Conservation (phyloP, 306 rosid species). For the Alnus glutinosa region DNA sequence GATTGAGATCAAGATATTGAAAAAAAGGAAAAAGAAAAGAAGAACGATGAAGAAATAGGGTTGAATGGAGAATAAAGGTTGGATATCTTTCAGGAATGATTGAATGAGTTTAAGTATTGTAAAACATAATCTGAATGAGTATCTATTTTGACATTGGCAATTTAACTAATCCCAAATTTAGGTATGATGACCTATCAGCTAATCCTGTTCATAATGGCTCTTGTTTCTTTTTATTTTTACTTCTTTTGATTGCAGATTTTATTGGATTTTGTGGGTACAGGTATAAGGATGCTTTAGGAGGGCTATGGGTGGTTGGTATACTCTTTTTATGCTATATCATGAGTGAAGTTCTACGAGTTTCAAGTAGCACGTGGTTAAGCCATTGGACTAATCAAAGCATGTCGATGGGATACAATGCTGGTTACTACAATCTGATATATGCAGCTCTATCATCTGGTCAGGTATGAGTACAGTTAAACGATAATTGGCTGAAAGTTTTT, state of each 20-base stretch:
- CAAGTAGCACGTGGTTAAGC: slow-evolving; percentile 82
- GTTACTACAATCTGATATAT: slow-evolving; percentile 65
- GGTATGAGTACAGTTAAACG: slow-evolving; percentile 41
- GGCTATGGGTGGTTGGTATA: slow-evolving; percentile 69
- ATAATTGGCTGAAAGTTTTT: slow-evolving; percentile 10
- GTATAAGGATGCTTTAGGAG: slow-evolving; percentile 83
- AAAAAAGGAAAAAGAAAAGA: too few species aligned
- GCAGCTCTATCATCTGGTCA: slow-evolving; percentile 74
- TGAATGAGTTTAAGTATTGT: neutral
- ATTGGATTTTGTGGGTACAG: slow-evolving; percentile 36
- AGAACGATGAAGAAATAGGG: too few species aligned
- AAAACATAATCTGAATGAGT: neutral
- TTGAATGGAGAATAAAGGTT: neutral
- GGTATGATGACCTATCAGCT: neutral
- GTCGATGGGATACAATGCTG: slow-evolving; percentile 44
- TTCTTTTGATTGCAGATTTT: neutral
- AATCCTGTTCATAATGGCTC: neutral
- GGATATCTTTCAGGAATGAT: neutral
- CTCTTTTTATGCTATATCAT: slow-evolving; percentile 60
- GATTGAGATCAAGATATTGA: neutral
- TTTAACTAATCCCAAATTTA: neutral
- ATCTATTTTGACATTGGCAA: neutral
- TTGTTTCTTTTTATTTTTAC: neutral
- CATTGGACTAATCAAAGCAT: slow-evolving; percentile 72
- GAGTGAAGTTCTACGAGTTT: slow-evolving; percentile 78